These are phyloP conservation scores for Clarireedia homoeocarpa DNA, from an alignment of 2,329 filamentous ascomycete genomes.

Conservation along the genomic window DNA sequence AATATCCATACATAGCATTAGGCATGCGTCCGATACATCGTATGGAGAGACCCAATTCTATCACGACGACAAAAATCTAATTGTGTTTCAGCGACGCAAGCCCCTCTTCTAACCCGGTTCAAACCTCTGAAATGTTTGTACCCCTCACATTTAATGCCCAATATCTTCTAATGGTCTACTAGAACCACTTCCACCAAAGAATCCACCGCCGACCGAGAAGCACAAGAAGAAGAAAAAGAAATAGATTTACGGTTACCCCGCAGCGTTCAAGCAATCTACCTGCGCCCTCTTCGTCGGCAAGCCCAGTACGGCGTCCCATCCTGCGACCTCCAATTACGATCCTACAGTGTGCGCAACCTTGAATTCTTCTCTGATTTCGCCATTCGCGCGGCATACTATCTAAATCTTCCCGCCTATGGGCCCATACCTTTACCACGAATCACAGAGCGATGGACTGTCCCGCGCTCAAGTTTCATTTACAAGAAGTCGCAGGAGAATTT, in stretches of 20 bases:
- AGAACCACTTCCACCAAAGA: background rate
- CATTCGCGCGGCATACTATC: conserved; percentile 87
- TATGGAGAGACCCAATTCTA: background rate
- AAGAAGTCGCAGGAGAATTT: conserved; percentile 99
- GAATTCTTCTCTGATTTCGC: conserved; percentile 95
- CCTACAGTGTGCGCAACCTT: conserved; percentile 81
- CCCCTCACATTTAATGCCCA: background rate
- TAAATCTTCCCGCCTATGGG: conserved; percentile 76
- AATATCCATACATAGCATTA: background rate
- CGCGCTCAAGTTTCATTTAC: conserved; percentile 80
- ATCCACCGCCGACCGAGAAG: background rate
- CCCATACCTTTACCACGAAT: conserved; percentile 81
- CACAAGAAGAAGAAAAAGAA: background rate
- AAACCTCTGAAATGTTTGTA: background rate
- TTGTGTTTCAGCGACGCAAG: background rate
- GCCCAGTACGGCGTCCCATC: conserved; percentile 71
- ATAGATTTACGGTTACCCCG: conserved; percentile 57
- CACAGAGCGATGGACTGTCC: conserved; percentile 90
- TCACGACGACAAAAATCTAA: background rate
- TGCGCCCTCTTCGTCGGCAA: conserved; percentile 71
- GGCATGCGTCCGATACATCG: conserved; percentile 3
- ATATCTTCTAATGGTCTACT: conserved; percentile 5
- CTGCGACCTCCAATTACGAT: conserved; percentile 87
- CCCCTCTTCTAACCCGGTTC: background rate
- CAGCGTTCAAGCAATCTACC: conserved; percentile 76